Percentiles rank a stretch among this genome's conserved stretches.
phyloP scores from a whole-genome alignment of 1,139 yeast species.

The Kurtzmaniella quercitrusa region DNA sequence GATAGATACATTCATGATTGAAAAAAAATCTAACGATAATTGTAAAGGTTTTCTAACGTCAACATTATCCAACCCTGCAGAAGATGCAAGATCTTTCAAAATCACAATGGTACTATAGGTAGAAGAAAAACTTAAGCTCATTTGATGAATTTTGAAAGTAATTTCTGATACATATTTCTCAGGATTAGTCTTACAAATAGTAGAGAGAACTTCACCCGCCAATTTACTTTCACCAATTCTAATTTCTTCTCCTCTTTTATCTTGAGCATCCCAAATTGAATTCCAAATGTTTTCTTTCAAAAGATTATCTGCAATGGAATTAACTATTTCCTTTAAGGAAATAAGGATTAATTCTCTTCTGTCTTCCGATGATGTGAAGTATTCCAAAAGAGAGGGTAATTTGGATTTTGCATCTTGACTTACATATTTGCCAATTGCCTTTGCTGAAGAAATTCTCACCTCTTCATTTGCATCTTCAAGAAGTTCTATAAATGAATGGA shows the following conservation, averaged over 20 bases:
- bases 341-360: slow-evolving; percentile 29
- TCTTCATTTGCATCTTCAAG: slow-evolving; percentile 23
- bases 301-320: slow-evolving; percentile 2
- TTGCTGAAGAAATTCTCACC: slow-evolving; percentile 44
- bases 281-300: slow-evolving; percentile 12
- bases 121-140: slow-evolving; percentile 15
- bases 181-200: slow-evolving; percentile 16
- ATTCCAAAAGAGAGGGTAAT: slow-evolving; percentile 26
- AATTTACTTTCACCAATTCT: slow-evolving; percentile 20
- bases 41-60: slow-evolving; percentile 1
- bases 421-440: slow-evolving; percentile 49
- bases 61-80: neutral
- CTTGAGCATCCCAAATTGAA: slow-evolving; percentile 12
- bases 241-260: slow-evolving; percentile 8
- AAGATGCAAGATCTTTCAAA: slow-evolving; percentile 18
- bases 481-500: slow-evolving; percentile 27
- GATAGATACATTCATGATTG: slow-evolving; percentile 30
- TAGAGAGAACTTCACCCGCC: slow-evolving; percentile 29
- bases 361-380: slow-evolving; percentile 16
- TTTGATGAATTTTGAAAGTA: slow-evolving; percentile 8
- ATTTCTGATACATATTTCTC: slow-evolving; percentile 14
- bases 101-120: slow-evolving; percentile 31
- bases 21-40: slow-evolving; percentile 13
- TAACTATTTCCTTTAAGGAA: slow-evolving; percentile 36
- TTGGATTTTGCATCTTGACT: slow-evolving; percentile 31